phyloP scores from a whole-genome alignment of 176 grass and related monocot genomes.

The Zea mays region Zm-B73-REFERENCE-NAM-5.0 NC_050096.1:45787001-45787500 shows the following conservation, averaged over 20 bases:
- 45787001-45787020: no score
- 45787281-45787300: conserved; percentile 34
- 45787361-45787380: no score
- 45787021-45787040: no score
- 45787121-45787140: conserved; percentile 48
- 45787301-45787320: not conserved
- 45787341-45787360: not conserved
- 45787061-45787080: conserved; percentile 55
- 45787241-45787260: conserved; percentile 66
- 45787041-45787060: conserved; percentile 42
- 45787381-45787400: no score
- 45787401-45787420: no score
- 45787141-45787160: conserved; percentile 51
- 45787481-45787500: no score
- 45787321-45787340: conserved; percentile 26
- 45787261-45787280: conserved; percentile 62
- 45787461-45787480: no score
- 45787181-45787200: conserved; percentile 49
- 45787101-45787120: conserved; percentile 47
- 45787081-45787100: conserved; percentile 55
- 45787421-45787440: no score
- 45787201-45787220: conserved; percentile 54
- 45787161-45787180: conserved; percentile 43
- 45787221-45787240: conserved; percentile 51
- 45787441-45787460: no score